These are phyloP conservation scores for Fusarium pseudograminearum DNA, from an alignment of 2,329 filamentous ascomycete species.

Conservation along the genomic window DNA sequence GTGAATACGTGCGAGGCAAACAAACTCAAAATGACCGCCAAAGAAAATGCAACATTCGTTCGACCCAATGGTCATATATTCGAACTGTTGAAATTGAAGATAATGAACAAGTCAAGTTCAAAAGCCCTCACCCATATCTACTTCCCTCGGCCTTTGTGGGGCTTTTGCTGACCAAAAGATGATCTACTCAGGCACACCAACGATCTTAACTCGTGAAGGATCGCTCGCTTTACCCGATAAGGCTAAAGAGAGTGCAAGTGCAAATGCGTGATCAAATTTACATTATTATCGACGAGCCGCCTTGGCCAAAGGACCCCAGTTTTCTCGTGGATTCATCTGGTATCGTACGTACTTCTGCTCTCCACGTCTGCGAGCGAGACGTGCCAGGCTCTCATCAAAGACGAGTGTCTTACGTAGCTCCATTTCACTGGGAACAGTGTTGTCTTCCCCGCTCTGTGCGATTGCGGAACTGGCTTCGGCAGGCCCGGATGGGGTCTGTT, in stretches of 20 bases:
- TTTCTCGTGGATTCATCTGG: constrained; percentile 88
- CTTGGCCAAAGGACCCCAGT: constrained; percentile 88
- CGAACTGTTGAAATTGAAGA: background rate
- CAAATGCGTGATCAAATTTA: constrained; percentile 2
- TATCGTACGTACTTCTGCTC: constrained; percentile 83
- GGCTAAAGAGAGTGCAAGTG: background rate
- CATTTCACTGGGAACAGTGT: constrained; percentile 41
- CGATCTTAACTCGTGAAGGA: constrained; percentile 19
- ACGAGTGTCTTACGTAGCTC: constrained; percentile 69
- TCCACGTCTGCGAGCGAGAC: constrained; percentile 74
- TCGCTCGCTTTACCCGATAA: constrained; percentile 16
- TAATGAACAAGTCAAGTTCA: constrained; percentile 26
- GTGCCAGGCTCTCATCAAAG: constrained; percentile 84
- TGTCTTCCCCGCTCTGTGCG: constrained; percentile 40
- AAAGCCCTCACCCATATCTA: constrained; percentile 15
- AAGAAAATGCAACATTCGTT: background rate
- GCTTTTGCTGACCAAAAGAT: constrained; percentile 36
- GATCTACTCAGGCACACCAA: constrained; percentile 14
- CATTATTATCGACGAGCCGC: constrained; percentile 59
- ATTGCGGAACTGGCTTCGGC: constrained; percentile 4
- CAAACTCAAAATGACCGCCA: background rate
- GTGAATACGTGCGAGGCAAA: constrained; percentile 9
- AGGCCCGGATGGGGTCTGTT: constrained; percentile 28
- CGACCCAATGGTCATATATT: background rate
- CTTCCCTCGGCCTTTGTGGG: constrained; percentile 36